Evolutionary conservation across 1,139 yeast species (phyloP).

Genomic region (Wickerhamomyces sp.): DNA sequence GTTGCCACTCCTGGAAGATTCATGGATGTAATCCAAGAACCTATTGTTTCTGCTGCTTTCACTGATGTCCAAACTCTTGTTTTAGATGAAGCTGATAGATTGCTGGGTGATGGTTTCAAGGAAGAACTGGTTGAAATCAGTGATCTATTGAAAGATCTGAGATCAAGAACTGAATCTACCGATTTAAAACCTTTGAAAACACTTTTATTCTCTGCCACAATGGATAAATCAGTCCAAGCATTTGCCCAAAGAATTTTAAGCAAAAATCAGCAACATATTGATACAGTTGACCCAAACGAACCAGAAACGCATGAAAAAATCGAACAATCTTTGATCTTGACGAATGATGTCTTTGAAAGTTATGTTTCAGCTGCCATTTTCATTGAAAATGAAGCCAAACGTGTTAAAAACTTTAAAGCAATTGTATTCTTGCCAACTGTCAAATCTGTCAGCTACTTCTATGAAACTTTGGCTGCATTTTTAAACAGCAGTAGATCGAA

Average conservation of each 20-base stretch:
- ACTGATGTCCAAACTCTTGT: conserved; percentile 57
- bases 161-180: conserved; percentile 24
- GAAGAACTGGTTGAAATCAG: conserved; percentile 57
- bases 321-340: conserved; percentile 55
- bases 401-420: conserved; percentile 53
- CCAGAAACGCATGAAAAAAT: conserved; percentile 78
- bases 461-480: conserved; percentile 31
- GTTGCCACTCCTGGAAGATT: conserved; percentile 93
- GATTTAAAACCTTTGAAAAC: conserved; percentile 45
- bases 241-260: conserved; percentile 69
- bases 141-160: conserved; percentile 39
- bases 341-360: conserved; percentile 45
- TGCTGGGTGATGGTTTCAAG: conserved; percentile 74
- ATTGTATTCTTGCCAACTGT: conserved; percentile 83
- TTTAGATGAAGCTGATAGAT: conserved; percentile 86
- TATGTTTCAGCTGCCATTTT: conserved; percentile 51
- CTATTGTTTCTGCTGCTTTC: conserved; percentile 47
- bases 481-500: conserved; percentile 19
- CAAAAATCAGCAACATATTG: conserved; percentile 58
- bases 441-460: conserved; percentile 55
- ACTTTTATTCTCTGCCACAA: conserved; percentile 83
- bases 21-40: conserved; percentile 48
- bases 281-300: conserved; percentile 72
- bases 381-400: conserved; percentile 30
- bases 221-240: conserved; percentile 58